These are phyloP conservation scores for Hygrophorus pudorinus DNA, from an alignment of 768 basidiomycete species.

Conservation along the genomic window DNA sequence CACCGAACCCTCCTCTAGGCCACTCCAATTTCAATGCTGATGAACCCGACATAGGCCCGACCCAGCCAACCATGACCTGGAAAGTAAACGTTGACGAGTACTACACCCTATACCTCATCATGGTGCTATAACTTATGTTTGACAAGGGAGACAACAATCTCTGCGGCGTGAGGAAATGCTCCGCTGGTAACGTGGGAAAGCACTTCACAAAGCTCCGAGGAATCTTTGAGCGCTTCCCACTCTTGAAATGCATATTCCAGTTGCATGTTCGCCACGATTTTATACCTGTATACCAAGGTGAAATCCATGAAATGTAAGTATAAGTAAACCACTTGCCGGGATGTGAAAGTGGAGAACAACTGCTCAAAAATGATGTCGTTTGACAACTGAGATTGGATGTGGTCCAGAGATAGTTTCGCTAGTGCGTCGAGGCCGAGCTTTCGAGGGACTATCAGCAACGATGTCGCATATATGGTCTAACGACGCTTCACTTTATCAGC, in stretches of 20 bases:
- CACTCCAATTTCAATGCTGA: too few relatives aligned
- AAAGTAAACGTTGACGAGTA: too few relatives aligned
- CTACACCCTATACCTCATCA: too few relatives aligned
- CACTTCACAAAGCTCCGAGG: neutral
- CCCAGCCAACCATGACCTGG: too few relatives aligned
- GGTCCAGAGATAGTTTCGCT: neutral
- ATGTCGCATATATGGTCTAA: neutral
- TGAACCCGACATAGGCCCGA: too few relatives aligned
- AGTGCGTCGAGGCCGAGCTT: constrained; percentile 3
- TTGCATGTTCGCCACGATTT: neutral
- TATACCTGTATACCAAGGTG: neutral
- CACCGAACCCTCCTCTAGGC: too few relatives aligned
- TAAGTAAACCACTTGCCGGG: neutral
- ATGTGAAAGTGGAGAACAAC: constrained; percentile 4
- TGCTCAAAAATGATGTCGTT: constrained; percentile 1
- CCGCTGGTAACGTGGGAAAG: neutral
- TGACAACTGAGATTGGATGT: constrained; percentile 2
- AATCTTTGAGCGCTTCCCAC: constrained; percentile 4
- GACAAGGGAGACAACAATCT: neutral
- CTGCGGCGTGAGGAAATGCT: neutral
- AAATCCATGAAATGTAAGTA: neutral
- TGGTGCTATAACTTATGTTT: neutral
- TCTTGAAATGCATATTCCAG: neutral
- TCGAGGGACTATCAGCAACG: neutral
- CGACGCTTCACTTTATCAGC: constrained; percentile 4